These are phyloP conservation scores for Tricholoma terreum DNA, from an alignment of 768 basidiomycete genomes.

Conservation along the genomic window DNA sequence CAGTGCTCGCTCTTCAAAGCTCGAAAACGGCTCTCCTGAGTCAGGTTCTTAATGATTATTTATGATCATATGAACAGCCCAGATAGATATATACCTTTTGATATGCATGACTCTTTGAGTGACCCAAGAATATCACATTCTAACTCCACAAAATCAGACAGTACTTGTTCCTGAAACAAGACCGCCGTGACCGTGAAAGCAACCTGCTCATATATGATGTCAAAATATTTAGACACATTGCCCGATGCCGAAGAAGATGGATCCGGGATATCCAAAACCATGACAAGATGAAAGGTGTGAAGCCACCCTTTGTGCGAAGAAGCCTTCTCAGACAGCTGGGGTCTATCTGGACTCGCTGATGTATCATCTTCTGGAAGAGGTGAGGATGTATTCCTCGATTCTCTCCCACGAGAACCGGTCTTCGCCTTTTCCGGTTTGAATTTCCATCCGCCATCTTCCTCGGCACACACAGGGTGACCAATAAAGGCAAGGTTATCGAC, in stretches of 20 bases:
- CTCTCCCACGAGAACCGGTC: slow-evolving; percentile 51
- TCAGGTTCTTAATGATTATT: not conserved
- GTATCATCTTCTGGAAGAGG: slow-evolving; percentile 29
- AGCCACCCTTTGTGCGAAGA: slow-evolving; percentile 47
- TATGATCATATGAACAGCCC: slow-evolving; percentile 7
- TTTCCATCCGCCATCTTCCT: slow-evolving; percentile 69
- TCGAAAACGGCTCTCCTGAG: slow-evolving; percentile 57
- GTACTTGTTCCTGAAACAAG: slow-evolving; percentile 86
- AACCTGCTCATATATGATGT: slow-evolving; percentile 85
- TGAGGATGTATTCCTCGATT: slow-evolving; percentile 40
- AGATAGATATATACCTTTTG: slow-evolving; percentile 46
- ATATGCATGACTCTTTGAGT: slow-evolving; percentile 67
- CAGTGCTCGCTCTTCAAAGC: slow-evolving; percentile 57
- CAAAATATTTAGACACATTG: slow-evolving; percentile 75
- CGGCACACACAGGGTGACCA: slow-evolving; percentile 89
- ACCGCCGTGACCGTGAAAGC: slow-evolving; percentile 90
- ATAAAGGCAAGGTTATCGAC: slow-evolving; percentile 92
- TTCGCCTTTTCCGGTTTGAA: slow-evolving; percentile 65
- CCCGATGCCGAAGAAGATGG: slow-evolving; percentile 81
- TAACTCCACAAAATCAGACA: slow-evolving; percentile 79
- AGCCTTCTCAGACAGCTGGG: slow-evolving; percentile 34
- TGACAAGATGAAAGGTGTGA: slow-evolving; percentile 79
- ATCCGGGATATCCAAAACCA: slow-evolving; percentile 88
- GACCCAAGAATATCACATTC: slow-evolving; percentile 72
- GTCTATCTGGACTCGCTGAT: slow-evolving; percentile 26